phyloP scores from a whole-genome alignment of 768 basidiomycete species.

The Leccinum arenicola region DNA sequence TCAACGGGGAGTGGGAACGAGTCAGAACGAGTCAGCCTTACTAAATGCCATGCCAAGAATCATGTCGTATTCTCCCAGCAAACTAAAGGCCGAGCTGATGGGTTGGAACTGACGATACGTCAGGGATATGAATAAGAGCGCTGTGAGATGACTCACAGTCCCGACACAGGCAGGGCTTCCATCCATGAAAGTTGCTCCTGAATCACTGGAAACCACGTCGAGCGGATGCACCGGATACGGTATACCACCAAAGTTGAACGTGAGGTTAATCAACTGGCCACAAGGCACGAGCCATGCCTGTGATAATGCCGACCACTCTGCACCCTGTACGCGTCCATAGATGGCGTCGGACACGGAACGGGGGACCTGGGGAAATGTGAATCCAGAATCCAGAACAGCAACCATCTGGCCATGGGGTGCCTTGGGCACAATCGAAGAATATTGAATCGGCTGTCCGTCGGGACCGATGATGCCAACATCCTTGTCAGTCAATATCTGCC shows the following conservation, averaged over 20 bases:
- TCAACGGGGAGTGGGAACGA: conserved; percentile 4
- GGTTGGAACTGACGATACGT: conserved; percentile 66
- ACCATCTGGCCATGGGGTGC: conserved; percentile 64
- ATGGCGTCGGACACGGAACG: conserved; percentile 76
- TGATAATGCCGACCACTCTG: conserved; percentile 53
- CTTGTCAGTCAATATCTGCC: conserved; percentile 71
- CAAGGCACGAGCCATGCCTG: conserved; percentile 76
- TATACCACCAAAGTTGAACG: conserved; percentile 67
- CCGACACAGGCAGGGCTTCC: conserved; percentile 66
- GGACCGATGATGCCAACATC: conserved; percentile 70
- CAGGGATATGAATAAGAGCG: background rate
- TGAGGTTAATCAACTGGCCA: conserved; percentile 65
- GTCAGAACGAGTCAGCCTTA: conserved; percentile 34
- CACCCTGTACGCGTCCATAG: conserved; percentile 75
- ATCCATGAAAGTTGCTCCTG: conserved; percentile 37
- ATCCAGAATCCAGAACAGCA: conserved; percentile 75
- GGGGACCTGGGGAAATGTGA: conserved; percentile 68
- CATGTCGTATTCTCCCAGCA: conserved; percentile 77
- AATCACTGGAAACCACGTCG: conserved; percentile 61
- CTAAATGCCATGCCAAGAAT: conserved; percentile 81
- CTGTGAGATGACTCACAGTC: conserved; percentile 44
- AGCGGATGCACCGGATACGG: conserved; percentile 74
- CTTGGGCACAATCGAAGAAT: conserved; percentile 65
- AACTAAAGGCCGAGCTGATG: conserved; percentile 74
- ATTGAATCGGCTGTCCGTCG: conserved; percentile 59